Conservation (phyloP, 2,329 filamentous ascomycete species). For the Trichoderma sp. region DNA sequence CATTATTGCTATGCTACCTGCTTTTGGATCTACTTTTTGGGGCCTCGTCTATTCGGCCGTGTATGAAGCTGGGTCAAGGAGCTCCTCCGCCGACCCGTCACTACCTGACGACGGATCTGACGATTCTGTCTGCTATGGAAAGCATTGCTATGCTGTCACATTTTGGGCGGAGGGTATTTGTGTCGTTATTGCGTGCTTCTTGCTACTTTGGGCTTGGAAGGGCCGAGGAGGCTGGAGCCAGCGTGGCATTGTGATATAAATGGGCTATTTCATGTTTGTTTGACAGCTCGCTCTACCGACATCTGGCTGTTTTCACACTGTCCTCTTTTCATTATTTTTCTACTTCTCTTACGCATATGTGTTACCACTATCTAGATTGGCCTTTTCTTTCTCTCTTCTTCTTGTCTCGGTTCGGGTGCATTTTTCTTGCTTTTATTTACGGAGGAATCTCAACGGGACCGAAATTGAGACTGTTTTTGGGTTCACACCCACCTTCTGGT, state of each 20-base stretch:
- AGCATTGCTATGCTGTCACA: conserved; percentile 75
- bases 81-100: conserved; percentile 36
- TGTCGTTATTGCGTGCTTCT: conserved; percentile 73
- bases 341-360: neutral
- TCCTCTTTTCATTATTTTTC: neutral
- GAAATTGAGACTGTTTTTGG: neutral
- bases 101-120: conserved; percentile 42
- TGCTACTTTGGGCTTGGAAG: conserved; percentile 82
- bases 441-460: neutral
- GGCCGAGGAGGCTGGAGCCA: conserved; percentile 74
- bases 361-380: neutral
- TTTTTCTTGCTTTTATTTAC: neutral
- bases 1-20: conserved; percentile 89
- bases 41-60: conserved; percentile 83
- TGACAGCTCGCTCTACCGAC: neutral
- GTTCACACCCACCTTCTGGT: conserved; percentile 1
- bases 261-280: neutral
- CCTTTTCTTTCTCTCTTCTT: neutral
- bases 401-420: neutral
- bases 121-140: conserved; percentile 76
- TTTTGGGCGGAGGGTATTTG: conserved; percentile 87
- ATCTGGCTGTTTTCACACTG: neutral
- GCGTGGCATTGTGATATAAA: conserved; percentile 69
- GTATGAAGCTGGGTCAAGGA: conserved; percentile 69
- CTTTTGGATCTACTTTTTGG: conserved; percentile 86